Evolutionary conservation across 441 rosid species (phyloP).

Genomic region (Populus hybrid): DNA sequence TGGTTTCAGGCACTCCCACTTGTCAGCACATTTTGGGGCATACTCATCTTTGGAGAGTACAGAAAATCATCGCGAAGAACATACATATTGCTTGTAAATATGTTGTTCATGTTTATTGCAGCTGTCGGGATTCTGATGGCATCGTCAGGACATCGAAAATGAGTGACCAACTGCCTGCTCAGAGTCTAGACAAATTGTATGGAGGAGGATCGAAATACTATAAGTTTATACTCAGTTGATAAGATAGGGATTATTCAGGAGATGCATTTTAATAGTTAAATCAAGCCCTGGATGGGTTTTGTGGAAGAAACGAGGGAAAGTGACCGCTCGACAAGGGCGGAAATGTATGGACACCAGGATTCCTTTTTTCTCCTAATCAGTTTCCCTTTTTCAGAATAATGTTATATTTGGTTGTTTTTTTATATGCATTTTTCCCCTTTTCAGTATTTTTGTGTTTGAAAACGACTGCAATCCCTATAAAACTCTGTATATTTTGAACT

Average conservation of each 20-base stretch:
- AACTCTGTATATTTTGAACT: no score
- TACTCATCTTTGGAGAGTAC: conserved; percentile 73
- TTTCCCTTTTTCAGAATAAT: not conserved
- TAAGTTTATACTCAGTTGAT: not conserved
- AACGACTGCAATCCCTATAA: no score
- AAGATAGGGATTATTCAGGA: not conserved
- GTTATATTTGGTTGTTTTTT: not conserved
- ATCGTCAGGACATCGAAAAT: conserved; percentile 72
- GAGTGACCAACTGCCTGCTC: conserved; percentile 17
- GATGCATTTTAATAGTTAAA: not conserved
- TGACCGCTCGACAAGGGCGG: not conserved
- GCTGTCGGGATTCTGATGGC: conserved; percentile 82
- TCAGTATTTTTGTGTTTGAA: no score
- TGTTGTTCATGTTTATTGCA: conserved; percentile 67
- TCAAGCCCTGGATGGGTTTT: not conserved
- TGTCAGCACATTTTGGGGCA: conserved; percentile 87
- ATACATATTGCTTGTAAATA: conserved; percentile 50
- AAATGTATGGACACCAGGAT: not conserved
- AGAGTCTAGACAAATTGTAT: not conserved
- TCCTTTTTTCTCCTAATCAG: not conserved
- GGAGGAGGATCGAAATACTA: not conserved
- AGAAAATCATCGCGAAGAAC: conserved; percentile 71
- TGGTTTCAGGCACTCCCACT: conserved; percentile 72
- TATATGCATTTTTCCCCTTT: no score
- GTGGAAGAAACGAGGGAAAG: not conserved